Conservation (phyloP, 2,329 filamentous ascomycete species). For the Clonostachys rhizophaga region DNA sequence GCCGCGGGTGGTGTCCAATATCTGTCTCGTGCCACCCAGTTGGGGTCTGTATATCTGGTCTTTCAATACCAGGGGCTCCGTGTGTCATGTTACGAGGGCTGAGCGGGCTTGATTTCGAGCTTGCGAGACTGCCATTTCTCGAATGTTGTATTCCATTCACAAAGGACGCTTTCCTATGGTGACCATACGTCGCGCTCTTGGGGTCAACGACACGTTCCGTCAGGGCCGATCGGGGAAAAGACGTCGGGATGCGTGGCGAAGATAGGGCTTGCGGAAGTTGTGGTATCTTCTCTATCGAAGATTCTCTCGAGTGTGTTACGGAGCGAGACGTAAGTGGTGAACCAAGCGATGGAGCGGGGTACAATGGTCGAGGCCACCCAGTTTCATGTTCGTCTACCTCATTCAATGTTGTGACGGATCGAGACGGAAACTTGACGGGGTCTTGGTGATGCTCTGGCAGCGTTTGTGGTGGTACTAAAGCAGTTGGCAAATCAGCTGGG, state of each 20-base stretch:
- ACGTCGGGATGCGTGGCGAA: slow-evolving; percentile 32
- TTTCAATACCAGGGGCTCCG: slow-evolving; percentile 52
- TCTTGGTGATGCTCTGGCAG: slow-evolving; percentile 51
- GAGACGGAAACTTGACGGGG: slow-evolving; percentile 44
- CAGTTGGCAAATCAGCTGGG: no score
- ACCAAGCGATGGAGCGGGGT: slow-evolving; percentile 35
- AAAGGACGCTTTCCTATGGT: slow-evolving; percentile 95
- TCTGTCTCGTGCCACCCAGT: slow-evolving; percentile 39
- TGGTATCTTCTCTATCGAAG: slow-evolving; percentile 50
- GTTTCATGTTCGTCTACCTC: slow-evolving; percentile 42
- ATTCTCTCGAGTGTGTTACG: slow-evolving; percentile 50
- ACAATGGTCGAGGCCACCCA: slow-evolving; percentile 18
- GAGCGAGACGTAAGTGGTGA: slow-evolving; percentile 25
- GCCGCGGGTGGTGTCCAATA: slow-evolving; percentile 27
- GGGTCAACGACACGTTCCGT: slow-evolving; percentile 49
- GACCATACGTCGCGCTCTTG: slow-evolving; percentile 62
- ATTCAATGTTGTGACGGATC: slow-evolving; percentile 44
- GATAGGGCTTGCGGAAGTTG: slow-evolving; percentile 17
- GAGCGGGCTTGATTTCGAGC: slow-evolving; percentile 76
- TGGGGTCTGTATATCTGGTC: slow-evolving; percentile 43
- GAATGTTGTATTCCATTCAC: slow-evolving; percentile 94
- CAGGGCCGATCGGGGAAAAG: slow-evolving; percentile 35
- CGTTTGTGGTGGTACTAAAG: slow-evolving; percentile 53
- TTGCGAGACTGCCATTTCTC: slow-evolving; percentile 81
- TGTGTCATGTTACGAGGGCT: slow-evolving; percentile 82